Evolutionary conservation across 2,329 filamentous ascomycete species (phyloP).

Genomic region (Xylaria sp.): DNA sequence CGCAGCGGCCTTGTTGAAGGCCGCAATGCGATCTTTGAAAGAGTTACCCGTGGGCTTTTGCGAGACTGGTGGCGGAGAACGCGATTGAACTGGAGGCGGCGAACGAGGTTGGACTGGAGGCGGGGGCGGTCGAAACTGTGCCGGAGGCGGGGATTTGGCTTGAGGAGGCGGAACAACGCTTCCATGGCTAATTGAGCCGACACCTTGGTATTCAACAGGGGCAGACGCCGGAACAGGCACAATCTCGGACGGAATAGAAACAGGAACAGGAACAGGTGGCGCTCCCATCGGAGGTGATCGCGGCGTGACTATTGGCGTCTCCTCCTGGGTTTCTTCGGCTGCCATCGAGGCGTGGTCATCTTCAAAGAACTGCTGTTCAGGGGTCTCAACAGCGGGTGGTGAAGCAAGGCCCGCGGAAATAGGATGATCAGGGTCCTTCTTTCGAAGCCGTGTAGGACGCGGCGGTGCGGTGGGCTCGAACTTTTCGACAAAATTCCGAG

Average conservation of each 20-base stretch:
- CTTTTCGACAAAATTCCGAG: slow-evolving; percentile 94
- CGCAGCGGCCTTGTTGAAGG: slow-evolving; percentile 87
- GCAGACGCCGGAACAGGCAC: slow-evolving; percentile 35
- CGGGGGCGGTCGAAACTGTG: slow-evolving; percentile 32
- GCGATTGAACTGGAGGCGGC: slow-evolving; percentile 34
- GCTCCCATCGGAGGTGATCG: slow-evolving; percentile 30
- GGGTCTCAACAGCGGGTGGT: slow-evolving; percentile 27
- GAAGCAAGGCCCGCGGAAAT: slow-evolving; percentile 33
- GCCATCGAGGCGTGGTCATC: slow-evolving; percentile 19
- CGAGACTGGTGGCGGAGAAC: slow-evolving; percentile 59
- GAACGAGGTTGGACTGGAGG: slow-evolving; percentile 44
- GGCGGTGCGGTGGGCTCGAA: slow-evolving; percentile 89
- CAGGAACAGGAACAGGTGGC: slow-evolving; percentile 26
- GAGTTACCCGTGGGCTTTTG: slow-evolving; percentile 73
- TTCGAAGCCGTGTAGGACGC: slow-evolving; percentile 71
- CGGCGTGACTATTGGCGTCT: slow-evolving; percentile 29
- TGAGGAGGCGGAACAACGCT: slow-evolving; percentile 37
- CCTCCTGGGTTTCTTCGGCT: slow-evolving; percentile 27
- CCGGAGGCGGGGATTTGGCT: slow-evolving; percentile 38
- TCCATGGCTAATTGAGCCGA: slow-evolving; percentile 37
- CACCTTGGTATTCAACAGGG: slow-evolving; percentile 30
- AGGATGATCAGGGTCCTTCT: slow-evolving; percentile 50
- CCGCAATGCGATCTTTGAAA: slow-evolving; percentile 92
- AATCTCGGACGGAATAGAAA: slow-evolving; percentile 36
- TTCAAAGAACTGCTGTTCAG: slow-evolving; percentile 26